Conservation (phyloP, 345 rosid species). For the Eucalyptus camaldulensis region DNA sequence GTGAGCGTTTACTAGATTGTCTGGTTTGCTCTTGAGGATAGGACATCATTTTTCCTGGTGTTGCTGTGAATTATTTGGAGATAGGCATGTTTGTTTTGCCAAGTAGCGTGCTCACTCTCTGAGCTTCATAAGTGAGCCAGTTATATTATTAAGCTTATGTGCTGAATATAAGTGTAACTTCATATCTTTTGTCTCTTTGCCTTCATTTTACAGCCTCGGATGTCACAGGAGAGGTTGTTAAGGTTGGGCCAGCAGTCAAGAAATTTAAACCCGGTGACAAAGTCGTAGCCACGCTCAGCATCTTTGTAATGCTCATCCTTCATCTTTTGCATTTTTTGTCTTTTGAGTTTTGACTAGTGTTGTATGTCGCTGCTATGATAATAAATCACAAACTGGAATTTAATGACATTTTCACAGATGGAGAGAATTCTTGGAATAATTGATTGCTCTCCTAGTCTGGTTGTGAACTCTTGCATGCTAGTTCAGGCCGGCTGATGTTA, state of each 20-base stretch:
- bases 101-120: background rate
- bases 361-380: background rate
- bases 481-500: background rate
- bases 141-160: background rate
- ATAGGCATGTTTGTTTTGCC: background rate
- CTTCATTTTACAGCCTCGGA: slow-evolving; percentile 4
- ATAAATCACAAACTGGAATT: background rate
- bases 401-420: background rate
- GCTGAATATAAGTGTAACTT: background rate
- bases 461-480: background rate
- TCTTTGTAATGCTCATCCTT: background rate
- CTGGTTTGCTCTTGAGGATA: background rate
- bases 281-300: slow-evolving; percentile 12
- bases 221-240: slow-evolving; percentile 21
- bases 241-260: slow-evolving; percentile 15
- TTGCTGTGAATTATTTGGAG: background rate
- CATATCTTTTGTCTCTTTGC: background rate
- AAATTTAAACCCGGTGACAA: slow-evolving; percentile 17
- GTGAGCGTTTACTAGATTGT: background rate
- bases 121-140: background rate
- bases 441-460: background rate
- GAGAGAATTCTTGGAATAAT: background rate
- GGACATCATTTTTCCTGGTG: background rate
- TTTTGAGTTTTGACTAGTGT: background rate
- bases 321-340: background rate